These are phyloP conservation scores for Aspergillus fumigatiaffinis DNA, from an alignment of 2,329 filamentous ascomycete genomes.

Conservation along the genomic window DNA sequence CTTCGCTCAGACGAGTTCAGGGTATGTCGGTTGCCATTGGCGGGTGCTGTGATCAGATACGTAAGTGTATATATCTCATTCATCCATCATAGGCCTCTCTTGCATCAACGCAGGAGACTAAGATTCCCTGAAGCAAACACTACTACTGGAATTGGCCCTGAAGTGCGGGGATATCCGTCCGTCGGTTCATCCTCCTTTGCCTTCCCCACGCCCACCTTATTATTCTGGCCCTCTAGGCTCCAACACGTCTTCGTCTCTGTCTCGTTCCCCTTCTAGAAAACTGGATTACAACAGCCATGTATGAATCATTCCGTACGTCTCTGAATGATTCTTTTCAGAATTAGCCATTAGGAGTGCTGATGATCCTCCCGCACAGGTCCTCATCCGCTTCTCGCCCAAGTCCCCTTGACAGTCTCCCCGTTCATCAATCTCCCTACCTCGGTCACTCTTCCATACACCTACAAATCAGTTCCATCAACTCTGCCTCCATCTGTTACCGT, in stretches of 20 bases:
- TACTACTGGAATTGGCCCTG: background rate
- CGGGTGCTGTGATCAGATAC: no score
- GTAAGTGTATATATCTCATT: no score
- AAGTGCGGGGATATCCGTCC: background rate
- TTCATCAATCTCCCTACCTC: slow-evolving; percentile 88
- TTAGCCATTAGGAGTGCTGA: background rate
- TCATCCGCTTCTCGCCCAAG: slow-evolving; percentile 84
- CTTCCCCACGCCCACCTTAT: background rate
- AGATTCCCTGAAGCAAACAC: no score
- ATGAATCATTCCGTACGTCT: slow-evolving; percentile 43
- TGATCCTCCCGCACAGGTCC: slow-evolving; percentile 50
- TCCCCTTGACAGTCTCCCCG: slow-evolving; percentile 88
- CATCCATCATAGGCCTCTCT: no score
- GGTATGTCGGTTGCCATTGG: no score
- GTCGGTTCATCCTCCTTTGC: background rate
- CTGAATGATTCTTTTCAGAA: background rate
- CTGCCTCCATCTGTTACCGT: slow-evolving; percentile 69
- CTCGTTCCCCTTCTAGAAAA: no score
- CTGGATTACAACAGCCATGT: slow-evolving; percentile 29
- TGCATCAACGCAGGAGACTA: no score
- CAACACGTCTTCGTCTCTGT: background rate
- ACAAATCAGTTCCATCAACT: slow-evolving; percentile 82
- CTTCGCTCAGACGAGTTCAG: no score
- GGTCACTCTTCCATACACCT: slow-evolving; percentile 91
- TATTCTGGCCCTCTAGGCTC: background rate